A percentile compares a stretch with the other conserved stretches of the same genome.
phyloP scores from a whole-genome alignment of 2,329 filamentous ascomycete species.

The Albifimbria verrucaria region DNA sequence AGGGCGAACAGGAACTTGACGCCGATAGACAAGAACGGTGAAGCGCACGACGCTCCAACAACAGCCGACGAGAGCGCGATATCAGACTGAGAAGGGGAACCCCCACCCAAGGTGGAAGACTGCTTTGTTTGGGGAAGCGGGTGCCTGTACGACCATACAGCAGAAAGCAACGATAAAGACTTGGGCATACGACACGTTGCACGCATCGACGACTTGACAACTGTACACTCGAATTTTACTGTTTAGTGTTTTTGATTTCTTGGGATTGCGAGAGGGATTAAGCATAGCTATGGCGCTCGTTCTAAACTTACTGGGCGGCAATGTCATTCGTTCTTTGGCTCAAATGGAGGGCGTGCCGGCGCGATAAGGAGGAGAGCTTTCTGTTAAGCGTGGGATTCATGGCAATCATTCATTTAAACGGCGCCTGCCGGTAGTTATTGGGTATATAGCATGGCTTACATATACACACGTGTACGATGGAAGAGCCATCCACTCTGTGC shows the following conservation, averaged over 20 bases:
- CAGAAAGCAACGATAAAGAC: no score
- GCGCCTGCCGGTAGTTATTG: no score
- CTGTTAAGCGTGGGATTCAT: no score
- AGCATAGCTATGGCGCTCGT: conserved; percentile 1
- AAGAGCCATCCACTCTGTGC: no score
- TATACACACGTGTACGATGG: no score
- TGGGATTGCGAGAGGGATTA: not conserved
- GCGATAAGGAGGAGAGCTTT: no score
- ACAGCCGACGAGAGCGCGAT: conserved; percentile 38
- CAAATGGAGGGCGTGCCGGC: no score
- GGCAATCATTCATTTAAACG: no score
- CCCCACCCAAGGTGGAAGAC: no score
- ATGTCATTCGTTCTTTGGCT: not conserved
- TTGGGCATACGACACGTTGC: not conserved
- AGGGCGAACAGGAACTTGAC: conserved; percentile 46
- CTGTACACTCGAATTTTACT: not conserved
- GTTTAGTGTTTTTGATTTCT: no score
- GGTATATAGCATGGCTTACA: no score
- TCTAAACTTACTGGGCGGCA: not conserved
- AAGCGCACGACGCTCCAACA: conserved; percentile 8
- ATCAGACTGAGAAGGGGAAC: conserved; percentile 27
- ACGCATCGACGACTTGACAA: not conserved
- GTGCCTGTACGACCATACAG: no score
- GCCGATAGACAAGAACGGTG: conserved; percentile 18
- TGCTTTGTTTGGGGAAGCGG: not conserved